Percentiles rank a stretch among this genome's conserved stretches.
Evolutionary conservation across 441 rosid species (phyloP).

Genomic region (Erodium texanum): DNA sequence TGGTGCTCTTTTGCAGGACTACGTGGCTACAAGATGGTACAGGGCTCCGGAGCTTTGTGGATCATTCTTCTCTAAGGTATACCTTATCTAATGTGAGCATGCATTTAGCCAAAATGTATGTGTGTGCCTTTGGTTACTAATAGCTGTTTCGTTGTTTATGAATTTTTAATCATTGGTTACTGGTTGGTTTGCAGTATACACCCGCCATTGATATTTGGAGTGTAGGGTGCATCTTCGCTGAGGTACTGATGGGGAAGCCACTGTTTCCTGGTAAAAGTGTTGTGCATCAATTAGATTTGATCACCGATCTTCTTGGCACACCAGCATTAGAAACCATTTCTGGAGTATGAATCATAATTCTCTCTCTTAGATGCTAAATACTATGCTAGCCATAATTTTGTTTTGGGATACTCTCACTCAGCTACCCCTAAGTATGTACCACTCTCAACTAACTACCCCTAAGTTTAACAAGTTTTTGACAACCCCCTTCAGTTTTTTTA

Average conservation of each 20-base stretch:
- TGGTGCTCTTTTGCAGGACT: slow-evolving; percentile 47
- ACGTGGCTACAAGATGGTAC: slow-evolving; percentile 92
- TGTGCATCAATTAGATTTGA: slow-evolving; percentile 80
- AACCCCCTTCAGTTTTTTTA: too few species aligned
- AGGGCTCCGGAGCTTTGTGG: slow-evolving; percentile 97
- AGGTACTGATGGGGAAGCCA: slow-evolving; percentile 74
- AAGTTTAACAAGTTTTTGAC: too few species aligned
- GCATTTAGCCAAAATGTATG: too few species aligned
- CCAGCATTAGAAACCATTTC: slow-evolving; percentile 86
- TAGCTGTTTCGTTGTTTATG: slow-evolving; percentile 19
- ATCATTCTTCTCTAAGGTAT: slow-evolving; percentile 91
- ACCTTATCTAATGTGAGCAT: not conserved
- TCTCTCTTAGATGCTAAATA: too few species aligned
- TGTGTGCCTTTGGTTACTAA: too few species aligned
- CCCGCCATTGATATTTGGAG: slow-evolving; percentile 98
- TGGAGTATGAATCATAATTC: slow-evolving; percentile 35
- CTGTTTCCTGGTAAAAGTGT: slow-evolving; percentile 91
- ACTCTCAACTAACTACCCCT: not conserved
- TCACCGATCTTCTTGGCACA: slow-evolving; percentile 87
- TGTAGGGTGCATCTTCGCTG: slow-evolving; percentile 96
- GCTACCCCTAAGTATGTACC: slow-evolving; percentile 3
- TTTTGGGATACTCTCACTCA: too few species aligned
- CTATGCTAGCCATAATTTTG: too few species aligned
- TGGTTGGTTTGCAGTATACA: slow-evolving; percentile 56
- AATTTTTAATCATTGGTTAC: slow-evolving; percentile 13